Percentiles rank a stretch among this genome's conserved stretches.
phyloP scores from a whole-genome alignment of 495 filamentous ascomycete genomes.

The Amphirosellinia nigrospora region DNA sequence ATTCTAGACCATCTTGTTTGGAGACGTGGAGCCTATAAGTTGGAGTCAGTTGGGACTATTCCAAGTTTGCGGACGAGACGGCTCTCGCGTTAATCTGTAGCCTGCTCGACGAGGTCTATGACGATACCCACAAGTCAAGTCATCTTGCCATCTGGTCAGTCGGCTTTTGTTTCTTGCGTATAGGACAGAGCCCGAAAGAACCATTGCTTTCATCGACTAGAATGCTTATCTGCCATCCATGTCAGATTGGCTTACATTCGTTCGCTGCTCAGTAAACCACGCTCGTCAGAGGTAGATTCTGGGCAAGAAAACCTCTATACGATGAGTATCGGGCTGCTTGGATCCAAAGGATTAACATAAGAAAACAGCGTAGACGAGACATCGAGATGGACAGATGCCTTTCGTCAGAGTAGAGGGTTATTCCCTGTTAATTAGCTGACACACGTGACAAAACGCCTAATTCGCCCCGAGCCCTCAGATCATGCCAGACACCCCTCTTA shows the following conservation, averaged over 20 bases:
- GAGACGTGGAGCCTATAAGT: neutral
- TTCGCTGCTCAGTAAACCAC: neutral
- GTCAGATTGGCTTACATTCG: neutral
- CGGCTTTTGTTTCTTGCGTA: conserved; percentile 1
- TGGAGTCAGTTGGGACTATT: neutral
- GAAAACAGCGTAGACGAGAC: neutral
- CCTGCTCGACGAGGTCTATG: neutral
- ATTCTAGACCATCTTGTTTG: neutral
- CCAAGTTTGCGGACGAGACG: neutral
- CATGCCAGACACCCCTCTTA: conserved; percentile 6
- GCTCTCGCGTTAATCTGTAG: neutral
- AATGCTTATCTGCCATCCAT: neutral
- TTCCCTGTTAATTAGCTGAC: conserved; percentile 8
- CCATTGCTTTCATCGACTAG: neutral
- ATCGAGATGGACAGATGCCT: neutral
- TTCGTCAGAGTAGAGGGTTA: neutral
- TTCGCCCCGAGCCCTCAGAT: conserved; percentile 5
- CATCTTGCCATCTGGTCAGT: neutral
- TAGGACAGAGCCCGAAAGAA: neutral
- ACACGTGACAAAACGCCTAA: conserved; percentile 21
- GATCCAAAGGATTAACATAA: neutral
- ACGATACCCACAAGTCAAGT: neutral
- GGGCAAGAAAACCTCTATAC: neutral
- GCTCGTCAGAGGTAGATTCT: neutral
- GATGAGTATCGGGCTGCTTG: neutral